Percentiles rank a stretch among this genome's conserved stretches.
Evolutionary conservation across 108 stramenopile genomes (phyloP).

Genomic region (Nannochloropsis salina): DNA sequence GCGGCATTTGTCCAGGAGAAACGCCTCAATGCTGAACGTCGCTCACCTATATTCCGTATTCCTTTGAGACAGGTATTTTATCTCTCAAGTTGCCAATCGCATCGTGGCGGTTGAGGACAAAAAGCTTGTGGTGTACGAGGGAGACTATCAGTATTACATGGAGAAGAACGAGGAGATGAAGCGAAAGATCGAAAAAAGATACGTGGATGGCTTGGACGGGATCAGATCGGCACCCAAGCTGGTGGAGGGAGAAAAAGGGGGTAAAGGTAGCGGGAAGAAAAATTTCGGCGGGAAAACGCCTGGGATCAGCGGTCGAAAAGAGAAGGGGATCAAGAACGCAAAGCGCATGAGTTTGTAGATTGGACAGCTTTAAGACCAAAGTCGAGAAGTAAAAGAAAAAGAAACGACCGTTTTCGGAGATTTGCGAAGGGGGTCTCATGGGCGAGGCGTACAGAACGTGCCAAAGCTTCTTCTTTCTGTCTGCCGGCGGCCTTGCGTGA

Average conservation of each 20-base stretch:
- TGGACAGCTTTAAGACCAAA: neutral
- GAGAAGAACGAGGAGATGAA: constrained; percentile 68
- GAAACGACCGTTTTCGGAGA: neutral
- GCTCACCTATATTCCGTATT: neutral
- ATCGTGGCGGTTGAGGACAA: constrained; percentile 89
- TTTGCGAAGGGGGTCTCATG: neutral
- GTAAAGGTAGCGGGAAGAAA: constrained; percentile 64
- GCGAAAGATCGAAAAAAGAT: constrained; percentile 64
- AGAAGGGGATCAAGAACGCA: constrained; percentile 96
- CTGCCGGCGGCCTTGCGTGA: no score
- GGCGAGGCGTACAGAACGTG: no score
- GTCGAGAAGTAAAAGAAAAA: neutral
- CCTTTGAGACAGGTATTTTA: constrained; percentile 63
- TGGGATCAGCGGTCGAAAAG: constrained; percentile 70
- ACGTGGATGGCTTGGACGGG: constrained; percentile 38
- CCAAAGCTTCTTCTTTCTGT: no score
- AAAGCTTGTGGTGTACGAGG: constrained; percentile 67
- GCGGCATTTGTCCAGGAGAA: no score
- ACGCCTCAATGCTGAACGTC: no score
- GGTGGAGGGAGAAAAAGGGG: constrained; percentile 54
- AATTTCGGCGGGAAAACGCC: constrained; percentile 84
- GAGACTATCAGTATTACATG: constrained; percentile 95
- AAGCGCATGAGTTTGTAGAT: constrained; percentile 61
- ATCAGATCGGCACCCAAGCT: constrained; percentile 37
- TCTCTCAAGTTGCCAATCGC: constrained; percentile 80